These are phyloP conservation scores for Gleditsia sinensis DNA, from an alignment of 306 rosid species.

Conservation along the genomic window DNA sequence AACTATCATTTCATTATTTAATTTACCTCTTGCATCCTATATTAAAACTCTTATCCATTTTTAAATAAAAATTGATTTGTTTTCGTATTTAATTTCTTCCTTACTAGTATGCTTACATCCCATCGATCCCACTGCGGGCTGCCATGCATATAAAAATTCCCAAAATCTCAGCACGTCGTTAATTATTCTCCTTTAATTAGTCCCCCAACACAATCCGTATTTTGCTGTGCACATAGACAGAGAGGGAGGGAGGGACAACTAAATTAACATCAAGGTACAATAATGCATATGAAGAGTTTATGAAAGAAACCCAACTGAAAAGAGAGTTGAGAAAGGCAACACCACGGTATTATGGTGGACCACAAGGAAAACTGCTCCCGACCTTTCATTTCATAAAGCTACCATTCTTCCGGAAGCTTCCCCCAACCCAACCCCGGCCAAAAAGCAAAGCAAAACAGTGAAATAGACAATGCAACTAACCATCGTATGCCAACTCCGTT, in stretches of 20 bases:
- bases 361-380: conserved; percentile 9
- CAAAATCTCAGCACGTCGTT: too few relatives aligned
- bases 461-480: not conserved
- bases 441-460: conserved; percentile 3
- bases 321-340: not conserved
- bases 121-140: too few relatives aligned
- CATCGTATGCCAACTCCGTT: not conserved
- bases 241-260: not conserved
- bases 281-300: not conserved
- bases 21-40: too few relatives aligned
- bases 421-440: too few relatives aligned
- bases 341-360: too few relatives aligned
- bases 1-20: too few relatives aligned
- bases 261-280: not conserved
- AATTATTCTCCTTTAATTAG: too few relatives aligned
- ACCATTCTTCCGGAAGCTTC: not conserved
- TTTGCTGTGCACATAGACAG: too few relatives aligned
- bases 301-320: not conserved
- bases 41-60: not conserved
- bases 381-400: conserved; percentile 15
- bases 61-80: not conserved
- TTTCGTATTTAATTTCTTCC: too few relatives aligned
- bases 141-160: too few relatives aligned
- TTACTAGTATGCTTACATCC: too few relatives aligned
- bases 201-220: too few relatives aligned